These are phyloP conservation scores for Citrus australasica DNA, from an alignment of 345 rosid genomes.

Conservation along the genomic window DNA sequence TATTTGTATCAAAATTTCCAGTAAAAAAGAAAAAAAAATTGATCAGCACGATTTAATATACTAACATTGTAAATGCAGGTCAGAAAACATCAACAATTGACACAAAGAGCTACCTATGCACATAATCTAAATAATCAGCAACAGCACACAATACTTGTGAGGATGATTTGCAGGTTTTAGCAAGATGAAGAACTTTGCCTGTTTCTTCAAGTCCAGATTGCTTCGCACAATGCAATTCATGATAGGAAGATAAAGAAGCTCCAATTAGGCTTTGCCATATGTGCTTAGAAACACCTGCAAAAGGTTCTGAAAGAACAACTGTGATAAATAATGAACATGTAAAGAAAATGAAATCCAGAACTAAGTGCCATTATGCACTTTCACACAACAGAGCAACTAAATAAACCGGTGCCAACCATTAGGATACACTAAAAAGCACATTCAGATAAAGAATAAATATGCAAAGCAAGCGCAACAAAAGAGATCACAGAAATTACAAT, in stretches of 20 bases:
- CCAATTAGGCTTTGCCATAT: slow-evolving; percentile 77
- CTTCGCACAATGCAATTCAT: slow-evolving; percentile 23
- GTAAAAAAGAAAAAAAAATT: slow-evolving; percentile 9
- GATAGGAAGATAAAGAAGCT: slow-evolving; percentile 56
- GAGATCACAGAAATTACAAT: not conserved
- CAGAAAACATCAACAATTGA: not conserved
- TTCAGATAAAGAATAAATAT: not conserved
- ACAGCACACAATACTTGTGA: slow-evolving; percentile 60
- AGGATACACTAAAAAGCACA: not conserved
- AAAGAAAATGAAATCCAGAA: not conserved
- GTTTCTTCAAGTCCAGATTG: slow-evolving; percentile 36
- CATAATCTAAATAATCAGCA: slow-evolving; percentile 71
- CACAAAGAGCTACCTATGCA: slow-evolving; percentile 50
- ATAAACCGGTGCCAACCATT: not conserved
- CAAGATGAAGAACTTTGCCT: slow-evolving; percentile 51
- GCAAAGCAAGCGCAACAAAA: not conserved
- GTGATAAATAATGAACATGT: slow-evolving; percentile 3
- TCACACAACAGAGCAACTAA: not conserved
- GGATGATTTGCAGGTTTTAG: slow-evolving; percentile 60
- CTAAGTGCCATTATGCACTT: not conserved
- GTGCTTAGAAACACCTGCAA: slow-evolving; percentile 45
- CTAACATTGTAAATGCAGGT: not conserved
- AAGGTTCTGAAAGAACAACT: slow-evolving; percentile 38
- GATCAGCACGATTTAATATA: slow-evolving; percentile 14
- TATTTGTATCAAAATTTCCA: slow-evolving; percentile 16